Conservation (phyloP, 805 yeast genomes). For the Ogataea methanolica region DNA sequence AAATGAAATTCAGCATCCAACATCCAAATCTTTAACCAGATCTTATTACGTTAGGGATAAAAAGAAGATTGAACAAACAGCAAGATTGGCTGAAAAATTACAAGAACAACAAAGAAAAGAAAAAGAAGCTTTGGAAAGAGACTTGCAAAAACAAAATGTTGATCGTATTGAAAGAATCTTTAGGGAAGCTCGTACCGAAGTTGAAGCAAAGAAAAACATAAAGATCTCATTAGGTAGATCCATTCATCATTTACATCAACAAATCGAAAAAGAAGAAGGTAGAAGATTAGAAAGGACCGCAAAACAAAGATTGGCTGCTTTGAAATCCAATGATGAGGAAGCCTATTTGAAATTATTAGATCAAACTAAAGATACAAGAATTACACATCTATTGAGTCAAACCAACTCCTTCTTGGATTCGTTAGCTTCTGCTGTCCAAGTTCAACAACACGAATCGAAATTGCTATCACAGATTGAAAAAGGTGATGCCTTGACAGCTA, state of each 20-base stretch:
- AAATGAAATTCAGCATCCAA: constrained; percentile 49
- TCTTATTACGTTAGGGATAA: constrained; percentile 65
- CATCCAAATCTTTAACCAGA: constrained; percentile 63
- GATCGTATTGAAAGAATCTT: constrained; percentile 31
- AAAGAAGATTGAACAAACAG: constrained; percentile 68
- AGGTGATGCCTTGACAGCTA: constrained; percentile 14
- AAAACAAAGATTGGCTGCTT: constrained; percentile 82
- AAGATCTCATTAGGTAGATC: constrained; percentile 30
- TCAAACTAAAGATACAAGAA: constrained; percentile 83
- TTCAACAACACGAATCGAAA: constrained; percentile 59
- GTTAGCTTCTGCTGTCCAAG: constrained; percentile 72
- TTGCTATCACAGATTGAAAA: constrained; percentile 26
- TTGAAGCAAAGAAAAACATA: constrained; percentile 27
- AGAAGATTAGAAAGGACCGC: constrained; percentile 74
- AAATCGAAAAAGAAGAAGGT: constrained; percentile 69
- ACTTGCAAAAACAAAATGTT: constrained; percentile 47
- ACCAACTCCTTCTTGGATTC: constrained; percentile 75
- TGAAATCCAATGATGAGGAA: constrained; percentile 84
- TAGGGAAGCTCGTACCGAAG: constrained; percentile 26
- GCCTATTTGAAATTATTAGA: constrained; percentile 79
- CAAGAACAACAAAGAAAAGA: constrained; percentile 69
- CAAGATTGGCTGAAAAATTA: constrained; percentile 67
- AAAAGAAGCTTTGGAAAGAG: constrained; percentile 45
- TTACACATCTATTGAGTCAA: constrained; percentile 76
- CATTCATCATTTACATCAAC: constrained; percentile 45